Percentiles rank a stretch among this genome's conserved stretches.
These are phyloP conservation scores for Iris pallida DNA, from an alignment of 116 monocot genomes.

Conservation along the genomic window DNA sequence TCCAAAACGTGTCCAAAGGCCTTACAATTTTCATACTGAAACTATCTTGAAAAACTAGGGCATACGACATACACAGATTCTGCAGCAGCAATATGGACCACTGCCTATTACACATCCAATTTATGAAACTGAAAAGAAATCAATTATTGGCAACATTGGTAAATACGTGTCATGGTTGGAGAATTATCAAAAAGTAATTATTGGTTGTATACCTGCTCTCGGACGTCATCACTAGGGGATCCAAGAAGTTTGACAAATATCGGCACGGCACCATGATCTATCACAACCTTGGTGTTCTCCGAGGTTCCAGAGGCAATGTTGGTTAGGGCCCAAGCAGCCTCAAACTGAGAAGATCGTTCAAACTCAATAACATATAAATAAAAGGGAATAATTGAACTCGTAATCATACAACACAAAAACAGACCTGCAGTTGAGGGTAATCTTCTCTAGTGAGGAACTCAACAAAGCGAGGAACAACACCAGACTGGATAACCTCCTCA, in stretches of 20 bases:
- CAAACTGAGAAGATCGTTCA: slow-evolving; percentile 45
- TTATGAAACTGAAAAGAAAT: no score
- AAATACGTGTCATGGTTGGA: background rate
- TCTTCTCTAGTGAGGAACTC: slow-evolving; percentile 32
- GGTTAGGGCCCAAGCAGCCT: slow-evolving; percentile 96
- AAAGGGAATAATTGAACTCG: slow-evolving; percentile 16
- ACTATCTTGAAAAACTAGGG: no score
- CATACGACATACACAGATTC: no score
- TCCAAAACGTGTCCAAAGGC: no score
- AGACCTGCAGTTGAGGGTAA: slow-evolving; percentile 69
- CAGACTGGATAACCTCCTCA: slow-evolving; percentile 50
- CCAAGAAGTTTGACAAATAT: slow-evolving; percentile 84
- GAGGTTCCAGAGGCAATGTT: slow-evolving; percentile 93
- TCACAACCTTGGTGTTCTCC: slow-evolving; percentile 86
- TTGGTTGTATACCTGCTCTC: slow-evolving; percentile 64
- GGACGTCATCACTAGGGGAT: slow-evolving; percentile 80
- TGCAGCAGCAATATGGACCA: no score
- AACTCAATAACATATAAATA: background rate
- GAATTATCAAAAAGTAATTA: background rate
- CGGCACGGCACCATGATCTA: slow-evolving; percentile 82
- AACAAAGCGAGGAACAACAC: slow-evolving; percentile 53
- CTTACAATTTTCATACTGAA: no score
- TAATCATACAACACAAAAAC: slow-evolving; percentile 14
- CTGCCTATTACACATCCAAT: no score
- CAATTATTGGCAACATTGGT: no score